Evolutionary conservation across 305 asterid species (phyloP), one percentile per base, ranked within the genome.

Genomic region (Solanum chacoense): DNA sequence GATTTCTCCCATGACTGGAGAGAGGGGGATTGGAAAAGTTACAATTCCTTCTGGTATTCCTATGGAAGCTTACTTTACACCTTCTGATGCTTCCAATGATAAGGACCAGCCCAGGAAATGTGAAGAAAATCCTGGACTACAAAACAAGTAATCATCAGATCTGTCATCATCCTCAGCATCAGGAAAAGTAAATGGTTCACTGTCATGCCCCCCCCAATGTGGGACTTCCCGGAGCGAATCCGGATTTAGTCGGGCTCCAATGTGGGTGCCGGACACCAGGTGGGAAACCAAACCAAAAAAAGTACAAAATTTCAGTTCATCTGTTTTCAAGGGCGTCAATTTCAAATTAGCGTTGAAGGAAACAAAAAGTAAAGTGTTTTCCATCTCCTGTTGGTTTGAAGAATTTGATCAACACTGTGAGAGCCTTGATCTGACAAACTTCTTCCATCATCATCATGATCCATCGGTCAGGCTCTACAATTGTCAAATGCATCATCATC

Each of bases 71-170:
- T 90, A 94, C 97, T 98, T 94, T 94, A 93, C 59, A 88, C 92
- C 93, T 94, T 97, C 89, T 91, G 93, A 90, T 93, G 95, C 90
- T 96, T 96, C 99, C 99, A 97, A 77, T 97, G 99, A 90, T 93
- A 93, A 81, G 98, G 96, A 89, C 99, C 99, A 34, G 99, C 99
- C 98, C 98, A 95, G 12, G 98, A 94, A 93, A 94, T 93, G 90
- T 40, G 96, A 88, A 63, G 96, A 89, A 88, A 96, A 93, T 86
- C 98, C 98, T 67, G 35, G 63, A 91, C 93, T 95, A 89, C 87
- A 91, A 91, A 94, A 92, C 87, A 96, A 88, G 88, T 94, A 95
- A 86, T 91, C 94, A 92, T 97, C 99, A 90, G 90, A 92, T 90
- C 93, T 93, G 84, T 93, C 95, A 88, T 94, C 94, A 86, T 89